Conservation (phyloP, 2,329 filamentous ascomycete genomes). For the Laburnicola sp. region DNA sequence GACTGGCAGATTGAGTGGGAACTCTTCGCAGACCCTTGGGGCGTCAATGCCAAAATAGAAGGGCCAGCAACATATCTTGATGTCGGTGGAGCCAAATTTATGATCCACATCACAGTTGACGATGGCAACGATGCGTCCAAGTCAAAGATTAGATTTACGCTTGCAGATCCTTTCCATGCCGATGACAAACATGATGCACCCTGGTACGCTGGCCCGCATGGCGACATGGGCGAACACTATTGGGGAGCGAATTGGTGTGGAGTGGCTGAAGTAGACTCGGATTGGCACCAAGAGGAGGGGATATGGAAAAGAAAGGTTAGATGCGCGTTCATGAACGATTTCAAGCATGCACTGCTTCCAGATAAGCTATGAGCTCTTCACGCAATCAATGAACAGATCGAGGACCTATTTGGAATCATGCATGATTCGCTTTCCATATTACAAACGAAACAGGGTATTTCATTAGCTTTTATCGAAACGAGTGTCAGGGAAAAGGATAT, state of each 20-base stretch:
- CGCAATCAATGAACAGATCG: no score
- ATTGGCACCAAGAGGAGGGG: neutral
- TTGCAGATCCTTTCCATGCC: slow-evolving; percentile 1
- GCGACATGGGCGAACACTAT: neutral
- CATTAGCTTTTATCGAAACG: no score
- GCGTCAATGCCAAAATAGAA: slow-evolving; percentile 1
- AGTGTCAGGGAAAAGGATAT: no score
- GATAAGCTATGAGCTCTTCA: no score
- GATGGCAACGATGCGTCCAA: neutral
- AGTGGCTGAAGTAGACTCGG: neutral
- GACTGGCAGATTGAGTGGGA: neutral
- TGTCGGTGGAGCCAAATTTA: neutral
- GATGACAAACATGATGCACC: neutral
- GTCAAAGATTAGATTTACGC: slow-evolving; percentile 1
- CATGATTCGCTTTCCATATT: no score
- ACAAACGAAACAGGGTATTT: no score
- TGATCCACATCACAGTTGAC: slow-evolving; percentile 2
- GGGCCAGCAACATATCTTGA: neutral
- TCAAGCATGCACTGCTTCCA: neutral
- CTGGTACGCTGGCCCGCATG: slow-evolving; percentile 1
- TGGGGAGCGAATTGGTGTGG: neutral
- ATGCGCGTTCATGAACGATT: neutral
- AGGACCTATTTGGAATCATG: no score
- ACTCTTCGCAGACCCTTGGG: neutral
- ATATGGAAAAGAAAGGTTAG: neutral